Percentiles rank a stretch among this genome's conserved stretches.
These are phyloP conservation scores for Amphicarpaea edgeworthii DNA, from an alignment of 306 rosid species.

Conservation along the genomic window DNA sequence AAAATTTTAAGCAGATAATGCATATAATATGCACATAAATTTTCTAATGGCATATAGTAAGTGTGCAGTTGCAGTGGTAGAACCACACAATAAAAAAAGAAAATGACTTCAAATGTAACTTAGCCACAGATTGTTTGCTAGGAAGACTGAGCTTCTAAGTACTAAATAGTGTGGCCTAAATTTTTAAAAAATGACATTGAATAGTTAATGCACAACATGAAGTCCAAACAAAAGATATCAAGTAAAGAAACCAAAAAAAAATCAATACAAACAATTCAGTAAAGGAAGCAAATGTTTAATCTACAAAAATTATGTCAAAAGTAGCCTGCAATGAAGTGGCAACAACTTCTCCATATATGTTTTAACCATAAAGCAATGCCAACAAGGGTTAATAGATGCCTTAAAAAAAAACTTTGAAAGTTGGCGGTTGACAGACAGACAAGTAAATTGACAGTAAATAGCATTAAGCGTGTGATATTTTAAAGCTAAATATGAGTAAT, in stretches of 20 bases:
- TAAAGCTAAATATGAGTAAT: neutral
- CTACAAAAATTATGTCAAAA: neutral
- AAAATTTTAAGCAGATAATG: conserved; percentile 7
- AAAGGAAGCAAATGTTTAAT: neutral
- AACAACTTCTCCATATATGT: conserved; percentile 11
- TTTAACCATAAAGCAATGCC: neutral
- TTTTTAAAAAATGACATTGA: neutral
- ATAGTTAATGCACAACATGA: neutral
- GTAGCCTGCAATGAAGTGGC: neutral
- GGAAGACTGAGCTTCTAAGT: neutral
- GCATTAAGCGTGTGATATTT: conserved; percentile 9
- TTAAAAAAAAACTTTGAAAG: neutral
- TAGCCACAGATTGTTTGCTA: neutral
- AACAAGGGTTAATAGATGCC: conserved; percentile 2
- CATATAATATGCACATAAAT: neutral
- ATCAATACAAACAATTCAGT: neutral
- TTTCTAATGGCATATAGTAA: conserved; percentile 9
- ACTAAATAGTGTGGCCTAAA: neutral
- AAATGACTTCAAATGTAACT: conserved; percentile 4
- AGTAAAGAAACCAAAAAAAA: neutral
- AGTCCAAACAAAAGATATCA: neutral
- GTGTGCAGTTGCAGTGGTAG: neutral
- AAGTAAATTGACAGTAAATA: neutral
- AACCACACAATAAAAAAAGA: conserved; percentile 15
- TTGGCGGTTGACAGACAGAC: neutral